Percentiles rank a stretch among this genome's conserved stretches.
Evolutionary conservation across 164 flowering plant species (phyloP).

Genomic region (Berberis vulgaris): DNA sequence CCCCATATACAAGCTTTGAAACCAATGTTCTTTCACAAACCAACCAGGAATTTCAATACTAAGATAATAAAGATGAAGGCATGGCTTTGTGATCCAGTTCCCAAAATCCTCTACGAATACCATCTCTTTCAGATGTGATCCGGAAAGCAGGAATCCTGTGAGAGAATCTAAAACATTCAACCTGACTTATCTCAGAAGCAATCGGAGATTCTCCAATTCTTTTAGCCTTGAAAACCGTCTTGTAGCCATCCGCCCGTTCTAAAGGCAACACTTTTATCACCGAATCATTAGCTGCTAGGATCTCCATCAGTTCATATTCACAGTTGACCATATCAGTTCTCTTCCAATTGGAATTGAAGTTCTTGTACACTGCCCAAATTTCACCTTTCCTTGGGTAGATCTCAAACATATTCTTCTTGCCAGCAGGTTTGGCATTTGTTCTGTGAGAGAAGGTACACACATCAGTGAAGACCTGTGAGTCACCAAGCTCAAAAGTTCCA

Average conservation of each 20-base stretch:
- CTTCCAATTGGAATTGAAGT: conserved; percentile 23
- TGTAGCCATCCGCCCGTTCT: conserved; percentile 15
- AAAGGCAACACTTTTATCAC: conserved; percentile 21
- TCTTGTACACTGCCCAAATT: conserved; percentile 61
- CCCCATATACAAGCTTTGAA: no score
- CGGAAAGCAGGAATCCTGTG: conserved; percentile 43
- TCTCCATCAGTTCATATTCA: conserved; percentile 41
- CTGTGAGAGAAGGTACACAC: conserved; percentile 40
- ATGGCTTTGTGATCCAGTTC: conserved; percentile 38
- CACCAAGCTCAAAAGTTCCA: conserved; percentile 34
- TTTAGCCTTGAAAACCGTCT: conserved; percentile 23
- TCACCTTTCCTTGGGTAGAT: conserved; percentile 56
- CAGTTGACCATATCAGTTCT: conserved; percentile 10
- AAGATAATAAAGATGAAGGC: conserved; percentile 13
- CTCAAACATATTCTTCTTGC: conserved; percentile 16
- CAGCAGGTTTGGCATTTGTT: conserved; percentile 15
- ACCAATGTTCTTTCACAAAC: no score
- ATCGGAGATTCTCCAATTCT: conserved; percentile 15
- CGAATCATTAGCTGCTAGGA: conserved; percentile 14
- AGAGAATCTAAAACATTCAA: conserved; percentile 33
- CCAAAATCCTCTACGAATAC: conserved; percentile 25
- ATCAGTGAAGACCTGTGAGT: conserved; percentile 1
- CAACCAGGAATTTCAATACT: neutral
- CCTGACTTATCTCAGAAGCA: conserved; percentile 14
- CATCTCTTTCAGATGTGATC: conserved; percentile 20